phyloP scores from a whole-genome alignment of 1,284 basidiomycete genomes.

The Chalciporus piperatoides region DNA sequence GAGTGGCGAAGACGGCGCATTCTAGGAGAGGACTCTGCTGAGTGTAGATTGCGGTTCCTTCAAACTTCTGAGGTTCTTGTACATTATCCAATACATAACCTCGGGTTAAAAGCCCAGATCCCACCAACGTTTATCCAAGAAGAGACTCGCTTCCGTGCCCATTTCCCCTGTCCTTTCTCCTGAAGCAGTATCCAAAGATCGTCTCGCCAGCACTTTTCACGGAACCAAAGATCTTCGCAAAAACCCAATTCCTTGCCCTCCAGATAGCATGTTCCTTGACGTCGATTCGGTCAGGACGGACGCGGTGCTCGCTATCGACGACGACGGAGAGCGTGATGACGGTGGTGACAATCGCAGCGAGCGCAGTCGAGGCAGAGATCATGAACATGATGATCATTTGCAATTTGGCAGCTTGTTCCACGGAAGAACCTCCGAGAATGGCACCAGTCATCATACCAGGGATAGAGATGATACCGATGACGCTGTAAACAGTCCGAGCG shows the following conservation, averaged over 20 bases:
- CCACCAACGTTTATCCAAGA: constrained; percentile 13
- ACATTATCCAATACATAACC: too few species aligned
- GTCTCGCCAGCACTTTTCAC: constrained; percentile 4
- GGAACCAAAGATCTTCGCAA: constrained; percentile 16
- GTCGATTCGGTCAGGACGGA: constrained; percentile 68
- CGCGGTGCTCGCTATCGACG: constrained; percentile 65
- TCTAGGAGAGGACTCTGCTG: too few species aligned
- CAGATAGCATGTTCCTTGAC: constrained; percentile 47
- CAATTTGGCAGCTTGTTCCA: constrained; percentile 77
- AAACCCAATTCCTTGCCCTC: constrained; percentile 36
- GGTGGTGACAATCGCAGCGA: constrained; percentile 64
- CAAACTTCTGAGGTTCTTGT: too few species aligned
- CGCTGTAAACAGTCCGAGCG: constrained; percentile 40
- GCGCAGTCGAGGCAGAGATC: constrained; percentile 73
- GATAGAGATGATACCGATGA: constrained; percentile 75
- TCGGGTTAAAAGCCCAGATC: not conserved
- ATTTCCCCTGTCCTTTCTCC: not conserved
- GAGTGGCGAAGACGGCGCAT: too few species aligned
- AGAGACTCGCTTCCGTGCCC: constrained; percentile 3
- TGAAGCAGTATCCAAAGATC: constrained; percentile 11
- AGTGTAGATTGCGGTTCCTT: too few species aligned
- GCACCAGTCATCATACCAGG: constrained; percentile 87
- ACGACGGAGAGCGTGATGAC: constrained; percentile 56
- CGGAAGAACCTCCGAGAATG: constrained; percentile 78
- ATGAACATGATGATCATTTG: constrained; percentile 94